A percentile compares a stretch with the other conserved stretches of the same genome.
phyloP scores from a whole-genome alignment of 352 stramenopile genomes.

The Phytophthora vignae region DNA sequence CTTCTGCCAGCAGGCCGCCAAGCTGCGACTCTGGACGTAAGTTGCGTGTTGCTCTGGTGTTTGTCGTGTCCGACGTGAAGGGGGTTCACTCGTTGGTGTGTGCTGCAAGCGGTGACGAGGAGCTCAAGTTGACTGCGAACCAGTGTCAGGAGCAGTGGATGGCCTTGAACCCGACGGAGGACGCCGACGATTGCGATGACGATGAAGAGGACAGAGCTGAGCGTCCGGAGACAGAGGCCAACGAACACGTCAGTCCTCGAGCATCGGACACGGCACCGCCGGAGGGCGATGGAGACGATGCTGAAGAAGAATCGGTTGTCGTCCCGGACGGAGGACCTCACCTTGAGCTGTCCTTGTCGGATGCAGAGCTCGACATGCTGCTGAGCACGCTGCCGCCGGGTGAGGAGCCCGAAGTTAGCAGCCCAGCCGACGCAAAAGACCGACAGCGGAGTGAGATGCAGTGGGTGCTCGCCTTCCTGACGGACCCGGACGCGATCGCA shows the following conservation, averaged over 20 bases:
- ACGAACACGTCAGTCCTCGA: not conserved
- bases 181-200: slow-evolving; percentile 35
- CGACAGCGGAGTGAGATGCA: slow-evolving; percentile 61
- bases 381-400: slow-evolving; percentile 47
- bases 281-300: not conserved
- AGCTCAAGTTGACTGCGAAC: slow-evolving; percentile 50
- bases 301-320: slow-evolving; percentile 22
- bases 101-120: slow-evolving; percentile 18
- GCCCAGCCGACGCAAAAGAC: slow-evolving; percentile 27
- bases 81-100: slow-evolving; percentile 1
- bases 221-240: slow-evolving; percentile 2
- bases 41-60: not conserved
- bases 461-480: slow-evolving; percentile 76
- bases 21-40: slow-evolving; percentile 55
- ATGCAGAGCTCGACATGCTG: slow-evolving; percentile 65
- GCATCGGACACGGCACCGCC: not conserved
- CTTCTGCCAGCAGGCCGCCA: slow-evolving; percentile 50
- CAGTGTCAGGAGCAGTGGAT: slow-evolving; percentile 76
- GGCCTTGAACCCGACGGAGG: slow-evolving; percentile 64
- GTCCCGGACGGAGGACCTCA: slow-evolving; percentile 30
- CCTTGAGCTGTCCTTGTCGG: slow-evolving; percentile 66
- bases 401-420: not conserved
- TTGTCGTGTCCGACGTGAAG: not conserved
- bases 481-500: slow-evolving; percentile 53
- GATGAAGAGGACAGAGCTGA: slow-evolving; percentile 7